Evolutionary conservation across 2,329 filamentous ascomycete genomes (phyloP).

Genomic region (Neofusicoccum cordaticola): DNA sequence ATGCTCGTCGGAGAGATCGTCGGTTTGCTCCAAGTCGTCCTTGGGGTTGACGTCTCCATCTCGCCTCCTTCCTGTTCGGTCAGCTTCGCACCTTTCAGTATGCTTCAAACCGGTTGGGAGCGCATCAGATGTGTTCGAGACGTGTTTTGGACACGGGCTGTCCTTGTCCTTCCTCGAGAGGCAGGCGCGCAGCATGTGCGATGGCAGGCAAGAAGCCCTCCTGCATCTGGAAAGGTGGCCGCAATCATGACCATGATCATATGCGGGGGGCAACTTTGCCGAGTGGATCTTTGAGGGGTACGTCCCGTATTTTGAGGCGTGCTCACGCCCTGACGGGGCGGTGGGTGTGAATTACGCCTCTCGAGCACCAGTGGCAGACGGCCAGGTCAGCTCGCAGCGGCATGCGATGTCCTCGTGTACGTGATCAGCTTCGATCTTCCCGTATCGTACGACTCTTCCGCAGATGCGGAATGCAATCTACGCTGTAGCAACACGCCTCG

Average conservation of each 20-base stretch:
- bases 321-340: neutral
- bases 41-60: no score
- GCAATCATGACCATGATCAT: neutral
- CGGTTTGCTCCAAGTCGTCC: no score
- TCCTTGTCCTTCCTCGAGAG: neutral
- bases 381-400: neutral
- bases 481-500: conserved; percentile 1
- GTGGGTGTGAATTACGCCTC: neutral
- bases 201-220: neutral
- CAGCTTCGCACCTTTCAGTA: neutral
- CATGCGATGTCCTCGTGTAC: neutral
- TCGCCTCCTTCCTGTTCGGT: neutral
- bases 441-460: neutral
- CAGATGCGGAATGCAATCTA: neutral
- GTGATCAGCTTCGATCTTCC: neutral
- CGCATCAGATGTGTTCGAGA: neutral
- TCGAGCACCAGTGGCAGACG: neutral
- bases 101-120: neutral
- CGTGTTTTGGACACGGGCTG: neutral
- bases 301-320: neutral
- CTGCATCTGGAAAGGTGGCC: neutral
- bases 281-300: neutral
- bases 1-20: neutral
- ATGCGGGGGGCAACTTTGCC: neutral
- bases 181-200: no score